These are phyloP conservation scores for Cyclotella baltica DNA, from an alignment of 108 stramenopile genomes.

Conservation along the genomic window DNA sequence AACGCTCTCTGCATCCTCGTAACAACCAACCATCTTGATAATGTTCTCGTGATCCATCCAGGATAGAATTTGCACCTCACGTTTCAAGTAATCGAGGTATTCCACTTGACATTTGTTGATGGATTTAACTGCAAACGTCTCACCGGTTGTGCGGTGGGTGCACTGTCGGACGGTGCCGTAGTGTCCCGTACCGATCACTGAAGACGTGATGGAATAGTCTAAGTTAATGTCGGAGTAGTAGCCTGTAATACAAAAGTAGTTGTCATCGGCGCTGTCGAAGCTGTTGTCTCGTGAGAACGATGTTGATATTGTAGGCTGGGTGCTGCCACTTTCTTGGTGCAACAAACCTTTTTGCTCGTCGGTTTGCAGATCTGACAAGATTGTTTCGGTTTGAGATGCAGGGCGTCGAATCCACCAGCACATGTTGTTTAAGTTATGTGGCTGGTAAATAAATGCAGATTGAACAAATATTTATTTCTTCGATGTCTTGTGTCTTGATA, in stretches of 20 bases:
- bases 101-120: background rate
- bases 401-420: background rate
- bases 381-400: background rate
- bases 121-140: background rate
- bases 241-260: background rate
- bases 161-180: constrained; percentile 4
- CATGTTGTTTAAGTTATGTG: no score
- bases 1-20: constrained; percentile 50
- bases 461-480: no score
- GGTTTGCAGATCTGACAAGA: background rate
- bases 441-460: no score
- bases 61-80: constrained; percentile 4
- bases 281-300: background rate
- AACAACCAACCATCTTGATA: constrained; percentile 53
- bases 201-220: background rate
- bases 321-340: background rate
- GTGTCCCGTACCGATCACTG: background rate
- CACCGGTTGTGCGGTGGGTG: background rate
- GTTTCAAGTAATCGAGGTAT: background rate
- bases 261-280: background rate
- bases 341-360: background rate
- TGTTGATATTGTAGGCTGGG: background rate
- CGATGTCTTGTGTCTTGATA: no score
- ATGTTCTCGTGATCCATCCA: constrained; percentile 54
- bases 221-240: background rate